Evolutionary conservation across 345 rosid genomes (phyloP), one percentile per base, ranked within the genome.

Genomic region (Eutrema heterophyllum): DNA sequence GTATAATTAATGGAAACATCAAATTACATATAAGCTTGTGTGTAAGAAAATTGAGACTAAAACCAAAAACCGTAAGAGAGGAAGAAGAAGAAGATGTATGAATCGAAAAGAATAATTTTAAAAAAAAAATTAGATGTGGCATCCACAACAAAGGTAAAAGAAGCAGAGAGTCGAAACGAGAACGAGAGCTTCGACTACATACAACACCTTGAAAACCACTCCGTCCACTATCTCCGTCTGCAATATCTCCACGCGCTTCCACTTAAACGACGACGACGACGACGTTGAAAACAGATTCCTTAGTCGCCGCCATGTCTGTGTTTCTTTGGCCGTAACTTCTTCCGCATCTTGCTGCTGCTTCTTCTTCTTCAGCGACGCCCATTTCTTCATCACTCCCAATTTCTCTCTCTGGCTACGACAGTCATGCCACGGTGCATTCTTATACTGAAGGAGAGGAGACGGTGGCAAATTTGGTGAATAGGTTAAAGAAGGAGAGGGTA

Each of bases 71-170:
- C 2, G 11, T n/a, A 52, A 11, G n/a, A 46, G n/a, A 46, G 30
- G n/a, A 35, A 11, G 15, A 64, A 7, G 10, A 64, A n/a, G 35
- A 69, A 29, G 10, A 61, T 18, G 24, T 12, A 55, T 26, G 66
- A 50, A 68, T 50, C 27, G 3, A 39, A 64, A 64, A 46, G 53
- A 71, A 70, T 53, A 29, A 74, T 27, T 8, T 21, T 58, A 39
- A 14, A 13, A 30, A 48, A 16, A 7, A 50, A 50, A 43, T 84
- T 80, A 88, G 15, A 90, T 60, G 76, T 80, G 89, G 82, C 94
- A 87, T 59, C 97, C 90, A 51, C 89, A 86, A 71, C 89, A 88
- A 60, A 88, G 83, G 73, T 81, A 82, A 84, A 88, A 90, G 90
- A 88, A 88, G 48, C 92, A 87, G 55, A 88, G 83, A n/a, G 87